Evolutionary conservation across 164 flowering plant genomes (phyloP).

Genomic region (Magnolia kwangsiensis): DNA sequence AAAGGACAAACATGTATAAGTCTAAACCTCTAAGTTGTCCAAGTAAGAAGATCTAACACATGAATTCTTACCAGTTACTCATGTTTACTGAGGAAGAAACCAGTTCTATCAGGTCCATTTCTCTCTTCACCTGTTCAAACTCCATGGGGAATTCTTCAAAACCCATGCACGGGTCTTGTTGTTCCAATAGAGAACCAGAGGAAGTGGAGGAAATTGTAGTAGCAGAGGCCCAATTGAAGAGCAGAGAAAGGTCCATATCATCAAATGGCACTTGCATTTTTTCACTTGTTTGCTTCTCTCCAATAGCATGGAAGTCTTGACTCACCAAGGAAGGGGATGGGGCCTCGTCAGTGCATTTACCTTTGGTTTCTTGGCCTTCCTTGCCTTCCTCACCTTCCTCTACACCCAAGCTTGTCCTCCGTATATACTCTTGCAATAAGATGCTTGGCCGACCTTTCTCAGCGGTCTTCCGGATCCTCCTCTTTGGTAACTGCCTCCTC

Average conservation of each 20-base stretch:
- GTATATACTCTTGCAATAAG: constrained; percentile 16
- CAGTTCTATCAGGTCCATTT: constrained; percentile 16
- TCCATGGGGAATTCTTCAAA: neutral
- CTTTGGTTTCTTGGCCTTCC: constrained; percentile 6
- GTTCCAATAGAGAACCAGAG: neutral
- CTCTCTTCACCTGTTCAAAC: constrained; percentile 3
- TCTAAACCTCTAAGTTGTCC: neutral
- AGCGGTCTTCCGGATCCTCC: neutral
- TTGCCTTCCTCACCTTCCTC: neutral
- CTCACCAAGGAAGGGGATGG: neutral
- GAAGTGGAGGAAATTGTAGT: neutral
- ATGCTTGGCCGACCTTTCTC: neutral
- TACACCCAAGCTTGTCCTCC: neutral
- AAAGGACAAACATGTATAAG: neutral
- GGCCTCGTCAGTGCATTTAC: neutral
- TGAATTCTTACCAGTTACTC: neutral
- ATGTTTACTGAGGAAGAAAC: constrained; percentile 1
- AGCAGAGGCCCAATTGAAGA: constrained; percentile 1
- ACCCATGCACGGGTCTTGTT: neutral
- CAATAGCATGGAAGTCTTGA: neutral
- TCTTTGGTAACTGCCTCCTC: constrained; percentile 13
- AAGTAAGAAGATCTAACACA: neutral
- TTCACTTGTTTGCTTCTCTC: neutral
- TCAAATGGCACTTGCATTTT: neutral
- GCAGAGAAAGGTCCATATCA: constrained; percentile 1